Base-by-base conservation (phyloP, 2,329 filamentous ascomycete species). In the Colletotrichum tropicicola region DNA sequence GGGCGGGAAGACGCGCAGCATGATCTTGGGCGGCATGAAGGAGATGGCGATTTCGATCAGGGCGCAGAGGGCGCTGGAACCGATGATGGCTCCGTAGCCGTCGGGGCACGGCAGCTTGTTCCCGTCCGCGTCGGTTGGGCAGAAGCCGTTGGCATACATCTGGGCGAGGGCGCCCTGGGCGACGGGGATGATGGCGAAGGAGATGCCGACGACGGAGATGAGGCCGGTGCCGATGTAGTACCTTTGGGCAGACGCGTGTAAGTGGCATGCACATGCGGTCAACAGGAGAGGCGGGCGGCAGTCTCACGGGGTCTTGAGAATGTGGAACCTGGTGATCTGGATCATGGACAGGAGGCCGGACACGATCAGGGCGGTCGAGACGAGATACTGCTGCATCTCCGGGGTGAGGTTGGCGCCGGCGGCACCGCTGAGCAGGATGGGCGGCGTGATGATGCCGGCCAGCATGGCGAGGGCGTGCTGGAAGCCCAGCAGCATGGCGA, bases 401-500 rank as follows among this genome's bases (percentile, higher is more conserved):
- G 81, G 71, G 3, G 79, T 75, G 6, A 96, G 81, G 70, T 93
- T 91, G 62, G 89, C 91, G 25, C 89, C 87, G 35, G 81, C 83
- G 2, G 85, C 76, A 15, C 85, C 83, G 3, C 87, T 78, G 64
- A 96, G 86, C 66, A 94, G 89, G 58, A 96, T 87, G 2, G 92
- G 92, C 35, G 92, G 92, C 2, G 92, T 91, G 65, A 96, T 94
- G 70, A 94, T 85, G 35, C 88, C 88, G 10, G 89, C 89, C 65
- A 92, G 77, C 92, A 96, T 94, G 60, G 91, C 88, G 43, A 96
- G 80, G 2, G 92, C 85, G 75, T 96, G 92, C 71, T 96, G 92
- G 55, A 96, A 87, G 17, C 92, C 92, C 2, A 96, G 85, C 2
- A 96, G 80, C 3, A 94, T 74, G 9, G 90, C 91, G 17, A 96